These are phyloP conservation scores for Aspergillus thermomutatus DNA, from an alignment of 2,329 filamentous ascomycete species.

Conservation along the genomic window DNA sequence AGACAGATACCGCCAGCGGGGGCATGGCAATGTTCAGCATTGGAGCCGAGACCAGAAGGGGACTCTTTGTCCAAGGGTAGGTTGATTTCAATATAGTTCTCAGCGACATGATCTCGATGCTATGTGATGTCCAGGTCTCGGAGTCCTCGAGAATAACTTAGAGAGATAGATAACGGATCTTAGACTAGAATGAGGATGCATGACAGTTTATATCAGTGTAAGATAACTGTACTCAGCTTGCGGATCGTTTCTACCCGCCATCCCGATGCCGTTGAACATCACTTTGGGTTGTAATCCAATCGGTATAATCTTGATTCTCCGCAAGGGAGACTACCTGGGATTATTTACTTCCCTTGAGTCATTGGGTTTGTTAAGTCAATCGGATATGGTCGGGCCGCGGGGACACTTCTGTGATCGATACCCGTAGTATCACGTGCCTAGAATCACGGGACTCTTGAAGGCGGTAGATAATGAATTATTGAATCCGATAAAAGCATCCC, in stretches of 20 bases:
- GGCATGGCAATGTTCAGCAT: conserved; percentile 63
- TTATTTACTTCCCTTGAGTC: not conserved
- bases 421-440: not conserved
- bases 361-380: not conserved
- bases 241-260: not conserved
- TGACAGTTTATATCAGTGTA: not conserved
- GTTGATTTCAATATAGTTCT: conserved; percentile 32
- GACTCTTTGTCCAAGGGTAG: conserved; percentile 58
- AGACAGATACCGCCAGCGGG: conserved; percentile 59
- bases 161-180: not conserved
- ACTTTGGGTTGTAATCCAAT: not conserved
- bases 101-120: conserved; percentile 1
- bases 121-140: not conserved
- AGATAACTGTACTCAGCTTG: not conserved
- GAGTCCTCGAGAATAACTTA: not conserved
- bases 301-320: too few species aligned
- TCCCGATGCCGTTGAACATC: not conserved
- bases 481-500: not conserved
- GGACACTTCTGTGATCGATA: not conserved
- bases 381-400: not conserved
- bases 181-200: not conserved
- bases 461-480: not conserved
- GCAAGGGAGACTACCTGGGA: not conserved
- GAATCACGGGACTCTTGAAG: not conserved
- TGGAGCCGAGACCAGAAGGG: conserved; percentile 61